Evolutionary conservation across 306 rosid genomes (phyloP), one percentile per base, ranked within the genome.

Genomic region (Prunus padus): DNA sequence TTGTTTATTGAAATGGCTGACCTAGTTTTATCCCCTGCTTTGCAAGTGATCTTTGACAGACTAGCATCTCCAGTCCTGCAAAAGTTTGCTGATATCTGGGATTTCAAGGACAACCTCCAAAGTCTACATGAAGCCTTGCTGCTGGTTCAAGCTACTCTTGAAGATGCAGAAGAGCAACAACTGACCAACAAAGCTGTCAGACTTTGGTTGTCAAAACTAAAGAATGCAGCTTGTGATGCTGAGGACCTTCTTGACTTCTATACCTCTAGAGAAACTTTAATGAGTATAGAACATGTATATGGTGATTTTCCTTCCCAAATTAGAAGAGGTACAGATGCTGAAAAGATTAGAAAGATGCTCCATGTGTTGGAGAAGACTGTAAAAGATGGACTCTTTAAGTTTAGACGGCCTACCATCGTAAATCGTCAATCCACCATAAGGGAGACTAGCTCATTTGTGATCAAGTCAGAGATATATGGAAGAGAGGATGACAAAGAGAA

Each of bases 101-200:
- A 30, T 33, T 1, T 67, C 68, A 15, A 26, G 14, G 74, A 57
- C 31, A 67, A 26, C 68, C 10, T 67, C 31, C 22, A 47, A 15
- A 22, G 26, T 31, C 46, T 73, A 10, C 47, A 56, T 9, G 9
- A 16, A 3, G 70, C 44, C 31, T 67, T 69, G 11, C 5, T 30
- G 8, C n/a, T 28, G 31, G 68, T 68, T 23, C 68, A 67, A 55
- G 73, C 68, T 8, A 50, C 44, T 13, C 80, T 76, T n/a, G 61
- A 76, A 57, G 74, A 67, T 45, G 68, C 74, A 9, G 80, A 76
- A 23, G 49, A 67, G 52, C 54, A 60, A 61, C 77, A 73, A 28
- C 16, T 19, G n/a, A 73, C 59, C 5, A 19, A 61, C 23, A 60
- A 11, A 62, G 60, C 67, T 11, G 60, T 62, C 13, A 62, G 60